Base-by-base conservation (phyloP, 129 eudicot genomes). In the Centella asiatica region DNA sequence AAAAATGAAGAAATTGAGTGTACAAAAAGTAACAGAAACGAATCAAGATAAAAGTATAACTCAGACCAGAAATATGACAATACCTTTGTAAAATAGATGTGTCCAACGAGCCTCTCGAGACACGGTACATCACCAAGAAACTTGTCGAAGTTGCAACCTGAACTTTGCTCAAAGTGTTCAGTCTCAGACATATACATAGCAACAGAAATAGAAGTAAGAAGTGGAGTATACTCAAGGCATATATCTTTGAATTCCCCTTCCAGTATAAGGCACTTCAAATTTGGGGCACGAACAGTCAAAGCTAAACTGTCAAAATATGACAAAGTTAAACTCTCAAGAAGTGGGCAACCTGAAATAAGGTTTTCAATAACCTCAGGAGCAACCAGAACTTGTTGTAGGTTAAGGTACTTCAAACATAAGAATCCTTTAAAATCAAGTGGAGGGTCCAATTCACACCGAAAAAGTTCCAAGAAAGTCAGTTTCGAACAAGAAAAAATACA, bases 191-290 rank as follows among this genome's bases (percentile, higher is more conserved):
- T 84, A 54, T 93, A 93, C 86, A 85, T 74, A 28, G 95, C 83
- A 69, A 93, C 88, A 15, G 96, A 82, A 50, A 93, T 54, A 57
- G 65, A 77, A 74, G 74, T 74, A 77, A 93, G 72, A 67, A 54
- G 66, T 26, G 99, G 99, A 20, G 96, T 83, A 79, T 80, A 72
- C 73, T 78, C 85, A 2, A 93, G 95, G 60, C 86, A 79, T 57
- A 93, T 74, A 60, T 93, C 99, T 71, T 78, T 93, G 34, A 87
- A 88, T 58, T 93, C 99, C 56, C 99, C 99, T 76, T 93, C 99
- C 69, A 93, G 65, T 62, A 69, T 81, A 53, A 93, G 67, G 67
- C 69, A 76, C 65, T 85, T 93, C 11, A 93, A 86, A 51, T 87
- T 93, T 29, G 99, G 99, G 57, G 96, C 99, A 64, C 83, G 69